Conservation (phyloP, 1,139 yeast species). For the Diutina rugosa region DNA sequence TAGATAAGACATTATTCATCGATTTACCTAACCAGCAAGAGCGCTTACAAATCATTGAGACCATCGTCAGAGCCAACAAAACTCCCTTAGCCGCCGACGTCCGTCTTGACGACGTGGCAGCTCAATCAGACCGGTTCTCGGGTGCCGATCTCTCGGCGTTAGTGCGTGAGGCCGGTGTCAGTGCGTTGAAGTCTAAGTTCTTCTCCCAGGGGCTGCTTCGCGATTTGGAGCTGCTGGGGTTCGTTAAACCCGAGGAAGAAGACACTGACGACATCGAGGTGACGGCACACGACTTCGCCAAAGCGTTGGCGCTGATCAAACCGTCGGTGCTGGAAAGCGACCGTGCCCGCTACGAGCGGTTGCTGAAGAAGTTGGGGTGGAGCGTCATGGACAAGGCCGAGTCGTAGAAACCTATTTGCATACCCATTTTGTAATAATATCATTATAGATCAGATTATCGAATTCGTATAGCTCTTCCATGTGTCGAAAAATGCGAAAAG, state of each 20-base stretch:
- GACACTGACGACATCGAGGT: slow-evolving; percentile 35
- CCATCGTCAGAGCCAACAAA: slow-evolving; percentile 56
- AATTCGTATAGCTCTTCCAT: no score
- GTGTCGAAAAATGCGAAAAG: no score
- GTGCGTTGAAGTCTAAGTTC: slow-evolving; percentile 65
- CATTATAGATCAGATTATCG: no score
- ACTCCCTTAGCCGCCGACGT: slow-evolving; percentile 67
- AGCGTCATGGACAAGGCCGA: slow-evolving; percentile 9
- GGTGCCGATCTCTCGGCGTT: slow-evolving; percentile 94
- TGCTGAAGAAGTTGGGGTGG: slow-evolving; percentile 53
- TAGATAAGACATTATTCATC: slow-evolving; percentile 85
- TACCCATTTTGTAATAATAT: neutral
- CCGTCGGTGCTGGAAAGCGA: slow-evolving; percentile 91
- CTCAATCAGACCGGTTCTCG: slow-evolving; percentile 58
- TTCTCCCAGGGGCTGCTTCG: slow-evolving; percentile 29
- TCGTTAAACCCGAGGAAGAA: slow-evolving; percentile 16
- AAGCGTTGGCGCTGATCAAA: slow-evolving; percentile 61
- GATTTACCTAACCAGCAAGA: slow-evolving; percentile 76
- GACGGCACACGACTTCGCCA: slow-evolving; percentile 49
- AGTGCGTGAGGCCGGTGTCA: slow-evolving; percentile 85
- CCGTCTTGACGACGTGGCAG: slow-evolving; percentile 47
- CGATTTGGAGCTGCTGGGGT: slow-evolving; percentile 35
- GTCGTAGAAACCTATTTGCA: neutral
- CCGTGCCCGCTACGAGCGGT: slow-evolving; percentile 58
- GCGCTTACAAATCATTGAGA: slow-evolving; percentile 66